Percentiles rank a stretch among this genome's conserved stretches.
These are phyloP conservation scores for Gamarada debralockiae DNA, from an alignment of 495 filamentous ascomycete species.

Conservation along the genomic window DNA sequence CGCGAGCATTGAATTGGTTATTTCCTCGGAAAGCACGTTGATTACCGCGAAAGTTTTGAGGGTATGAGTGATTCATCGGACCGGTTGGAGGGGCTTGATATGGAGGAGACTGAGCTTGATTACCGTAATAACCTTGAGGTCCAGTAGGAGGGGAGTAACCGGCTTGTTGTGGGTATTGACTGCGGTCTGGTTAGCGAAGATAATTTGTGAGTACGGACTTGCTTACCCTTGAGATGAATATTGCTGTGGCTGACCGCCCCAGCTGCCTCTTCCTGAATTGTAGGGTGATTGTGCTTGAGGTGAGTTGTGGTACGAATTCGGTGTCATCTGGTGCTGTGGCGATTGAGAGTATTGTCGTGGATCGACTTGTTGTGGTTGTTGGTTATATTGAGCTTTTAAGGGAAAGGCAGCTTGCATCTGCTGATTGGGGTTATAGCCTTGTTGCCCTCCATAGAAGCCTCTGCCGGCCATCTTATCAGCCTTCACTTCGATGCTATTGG, in stretches of 20 bases:
- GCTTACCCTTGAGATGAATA: slow-evolving; percentile 50
- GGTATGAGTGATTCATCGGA: slow-evolving; percentile 49
- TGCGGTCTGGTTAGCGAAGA: slow-evolving; percentile 19
- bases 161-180: slow-evolving; percentile 41
- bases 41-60: slow-evolving; percentile 31
- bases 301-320: slow-evolving; percentile 43
- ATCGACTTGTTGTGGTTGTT: slow-evolving; percentile 31
- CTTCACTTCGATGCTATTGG: slow-evolving; percentile 30
- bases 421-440: slow-evolving; percentile 32
- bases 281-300: slow-evolving; percentile 66
- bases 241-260: slow-evolving; percentile 42
- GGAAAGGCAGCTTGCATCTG: slow-evolving; percentile 34
- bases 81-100: slow-evolving; percentile 46
- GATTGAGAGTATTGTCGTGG: slow-evolving; percentile 52
- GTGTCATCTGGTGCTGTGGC: slow-evolving; percentile 53
- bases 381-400: slow-evolving; percentile 25
- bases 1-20: slow-evolving; percentile 28
- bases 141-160: slow-evolving; percentile 40
- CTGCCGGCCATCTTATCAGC: slow-evolving; percentile 34
- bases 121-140: slow-evolving; percentile 48
- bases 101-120: slow-evolving; percentile 49
- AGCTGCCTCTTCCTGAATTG: slow-evolving; percentile 49
- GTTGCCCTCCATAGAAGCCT: slow-evolving; percentile 30
- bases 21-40: slow-evolving; percentile 28
- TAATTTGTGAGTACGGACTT: neutral